Base-by-base conservation (phyloP, 192 early-diverging fungal species). In the Coemansia sp. region DNA sequence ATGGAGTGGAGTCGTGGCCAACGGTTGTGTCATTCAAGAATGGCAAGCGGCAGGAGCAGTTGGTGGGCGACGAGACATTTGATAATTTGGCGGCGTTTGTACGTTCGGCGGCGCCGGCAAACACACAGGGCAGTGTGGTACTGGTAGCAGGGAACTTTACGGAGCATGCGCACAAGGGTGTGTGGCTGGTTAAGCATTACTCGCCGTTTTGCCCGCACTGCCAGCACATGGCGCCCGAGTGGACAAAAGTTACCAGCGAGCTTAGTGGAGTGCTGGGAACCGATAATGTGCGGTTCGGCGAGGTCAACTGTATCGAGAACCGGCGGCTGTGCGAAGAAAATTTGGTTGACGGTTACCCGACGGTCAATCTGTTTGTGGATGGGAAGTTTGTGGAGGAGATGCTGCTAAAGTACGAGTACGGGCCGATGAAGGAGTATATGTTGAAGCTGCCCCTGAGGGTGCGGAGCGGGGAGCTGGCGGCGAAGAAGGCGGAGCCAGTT, bases 191-290 rank as follows among this genome's bases (percentile, higher is more conserved):
- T 29, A 87, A 92, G 75, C 92, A 92, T 74, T 92, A 91, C 82
- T 92, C 94, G 21, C 95, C 95, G 9, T 88, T 86, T 84, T 94
- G 93, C 65, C 77, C 82, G 23, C 94, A 95, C 70, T 97, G 95
- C 82, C 83, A 88, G 66, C 69, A 68, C 2, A 85, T 98, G 74
- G 89, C 87, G 3, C 94, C 94, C 0, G 82, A 83, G 14, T 96
- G 92, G 86, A 79, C 83, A 6, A 70, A 87, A 37, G 57, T 96
- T 70, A 90, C 89, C 5, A 70, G 77, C 21, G 75, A 82, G 64
- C 51, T 81, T 43, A 77, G 72, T 3, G 65, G 53, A 29, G 53
- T 69, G 47, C 57, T 70, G 23, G 59, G 63, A 3, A 60, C 63
- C 4, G 79, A 74, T 29, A 62, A 79, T 10, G 82, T 93, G 62